A percentile compares a stretch with the other conserved stretches of the same genome.
Conservation (phyloP, 768 basidiomycete species). For the Amanita fuliginea region DNA sequence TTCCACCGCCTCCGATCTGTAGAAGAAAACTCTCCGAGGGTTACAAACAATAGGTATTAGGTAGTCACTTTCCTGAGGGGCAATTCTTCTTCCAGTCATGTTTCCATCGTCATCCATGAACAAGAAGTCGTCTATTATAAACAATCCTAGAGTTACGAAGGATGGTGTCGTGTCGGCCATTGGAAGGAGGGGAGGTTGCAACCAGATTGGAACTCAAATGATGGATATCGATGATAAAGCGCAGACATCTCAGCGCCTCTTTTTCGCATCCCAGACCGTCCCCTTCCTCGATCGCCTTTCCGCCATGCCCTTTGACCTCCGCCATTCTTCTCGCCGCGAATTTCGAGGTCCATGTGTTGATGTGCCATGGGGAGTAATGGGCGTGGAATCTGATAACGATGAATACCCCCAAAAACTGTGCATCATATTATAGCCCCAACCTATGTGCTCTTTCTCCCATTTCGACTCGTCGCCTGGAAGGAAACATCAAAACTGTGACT, state of each 20-base stretch:
- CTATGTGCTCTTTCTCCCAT: constrained; percentile 8
- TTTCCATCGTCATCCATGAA: constrained; percentile 47
- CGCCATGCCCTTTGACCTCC: constrained; percentile 64
- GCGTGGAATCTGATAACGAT: constrained; percentile 36
- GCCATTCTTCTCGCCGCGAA: constrained; percentile 75
- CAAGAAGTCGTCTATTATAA: constrained; percentile 79
- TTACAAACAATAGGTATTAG: not conserved
- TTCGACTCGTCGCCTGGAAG: too few species aligned
- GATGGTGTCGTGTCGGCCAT: too few species aligned
- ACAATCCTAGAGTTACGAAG: constrained; percentile 73
- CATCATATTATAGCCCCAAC: constrained; percentile 14
- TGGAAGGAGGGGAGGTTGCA: not conserved
- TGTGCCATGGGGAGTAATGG: constrained; percentile 34
- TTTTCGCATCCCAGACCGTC: not conserved
- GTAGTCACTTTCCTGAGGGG: constrained; percentile 35
- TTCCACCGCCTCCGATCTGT: constrained; percentile 85
- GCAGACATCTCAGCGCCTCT: not conserved
- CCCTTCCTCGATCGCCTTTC: constrained; percentile 20
- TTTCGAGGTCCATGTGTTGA: constrained; percentile 78
- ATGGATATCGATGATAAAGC: not conserved
- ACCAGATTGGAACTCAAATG: not conserved
- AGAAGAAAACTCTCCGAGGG: not conserved
- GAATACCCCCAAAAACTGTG: constrained; percentile 10
- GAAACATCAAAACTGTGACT: constrained; percentile 25
- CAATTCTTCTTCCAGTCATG: constrained; percentile 31